Evolutionary conservation across 2,329 filamentous ascomycete genomes (phyloP).

Genomic region (Ceratocystis cacaofunesta): DNA sequence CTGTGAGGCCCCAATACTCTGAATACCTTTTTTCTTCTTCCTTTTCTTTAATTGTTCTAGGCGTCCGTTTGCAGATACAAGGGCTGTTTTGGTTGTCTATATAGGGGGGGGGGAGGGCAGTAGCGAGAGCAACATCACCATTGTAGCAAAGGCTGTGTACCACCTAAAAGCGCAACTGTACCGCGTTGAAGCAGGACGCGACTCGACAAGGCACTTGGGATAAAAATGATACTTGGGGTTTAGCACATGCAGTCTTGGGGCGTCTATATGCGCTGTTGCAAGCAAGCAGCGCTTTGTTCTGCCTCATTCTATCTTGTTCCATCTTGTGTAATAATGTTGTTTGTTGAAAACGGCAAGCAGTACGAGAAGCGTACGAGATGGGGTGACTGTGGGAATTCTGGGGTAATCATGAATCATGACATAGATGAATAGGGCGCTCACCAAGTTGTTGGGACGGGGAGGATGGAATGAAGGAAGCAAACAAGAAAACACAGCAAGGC

Average conservation of each 20-base stretch:
- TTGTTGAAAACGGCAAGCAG: background rate
- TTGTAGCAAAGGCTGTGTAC: background rate
- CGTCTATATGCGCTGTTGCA: no score
- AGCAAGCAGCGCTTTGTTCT: no score
- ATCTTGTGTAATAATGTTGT: no score
- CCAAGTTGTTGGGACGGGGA: background rate
- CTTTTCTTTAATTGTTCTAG: background rate
- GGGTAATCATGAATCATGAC: background rate
- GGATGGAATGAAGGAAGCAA: background rate
- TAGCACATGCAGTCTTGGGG: no score
- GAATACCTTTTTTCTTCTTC: background rate
- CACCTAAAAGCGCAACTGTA: background rate
- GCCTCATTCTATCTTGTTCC: no score
- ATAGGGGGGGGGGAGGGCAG: background rate
- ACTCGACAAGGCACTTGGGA: no score
- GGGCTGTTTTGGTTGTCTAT: background rate
- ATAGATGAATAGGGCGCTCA: background rate
- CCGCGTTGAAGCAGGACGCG: background rate
- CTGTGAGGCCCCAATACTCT: background rate
- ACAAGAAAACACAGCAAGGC: background rate
- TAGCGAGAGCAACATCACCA: no score
- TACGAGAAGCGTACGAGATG: background rate
- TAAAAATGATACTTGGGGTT: no score
- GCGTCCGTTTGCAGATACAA: background rate
- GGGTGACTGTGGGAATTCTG: background rate